Conservation (phyloP, 257 asterid species). For the Solanum pennellii region DNA sequence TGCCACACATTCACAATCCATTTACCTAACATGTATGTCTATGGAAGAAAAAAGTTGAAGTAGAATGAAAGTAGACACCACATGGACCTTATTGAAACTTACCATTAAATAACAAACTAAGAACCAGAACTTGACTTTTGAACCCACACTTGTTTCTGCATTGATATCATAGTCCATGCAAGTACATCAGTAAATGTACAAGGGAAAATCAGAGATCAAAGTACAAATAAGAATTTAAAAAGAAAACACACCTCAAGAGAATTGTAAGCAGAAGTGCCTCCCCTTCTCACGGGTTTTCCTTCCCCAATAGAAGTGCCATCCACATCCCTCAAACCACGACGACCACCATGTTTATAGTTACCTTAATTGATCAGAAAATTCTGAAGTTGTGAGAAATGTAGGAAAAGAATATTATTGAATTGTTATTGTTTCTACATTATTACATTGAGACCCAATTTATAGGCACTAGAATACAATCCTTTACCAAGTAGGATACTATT, state of each 20-base stretch:
- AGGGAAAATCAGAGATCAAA: background rate
- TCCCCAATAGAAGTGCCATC: slow-evolving; percentile 50
- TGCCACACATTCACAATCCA: background rate
- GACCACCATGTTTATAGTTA: slow-evolving; percentile 52
- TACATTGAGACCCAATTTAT: too few species aligned
- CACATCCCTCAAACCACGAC: slow-evolving; percentile 43
- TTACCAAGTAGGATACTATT: too few species aligned
- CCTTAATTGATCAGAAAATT: slow-evolving; percentile 26
- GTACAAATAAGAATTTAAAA: background rate
- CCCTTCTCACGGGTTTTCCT: slow-evolving; percentile 56
- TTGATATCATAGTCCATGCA: background rate
- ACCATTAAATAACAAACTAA: slow-evolving; percentile 45
- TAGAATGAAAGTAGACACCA: background rate
- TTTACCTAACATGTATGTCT: background rate
- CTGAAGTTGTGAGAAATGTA: background rate
- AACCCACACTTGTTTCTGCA: slow-evolving; percentile 96
- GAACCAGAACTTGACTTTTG: slow-evolving; percentile 86
- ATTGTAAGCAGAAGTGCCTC: slow-evolving; percentile 40
- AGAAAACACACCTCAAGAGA: slow-evolving; percentile 49
- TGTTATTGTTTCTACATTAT: too few species aligned
- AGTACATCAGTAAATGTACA: background rate
- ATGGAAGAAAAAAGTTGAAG: background rate
- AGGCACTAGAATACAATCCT: too few species aligned
- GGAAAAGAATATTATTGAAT: too few species aligned
- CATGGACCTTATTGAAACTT: slow-evolving; percentile 15